Conservation (phyloP, 2,329 filamentous ascomycete genomes). For the Xylaria sp. region DNA sequence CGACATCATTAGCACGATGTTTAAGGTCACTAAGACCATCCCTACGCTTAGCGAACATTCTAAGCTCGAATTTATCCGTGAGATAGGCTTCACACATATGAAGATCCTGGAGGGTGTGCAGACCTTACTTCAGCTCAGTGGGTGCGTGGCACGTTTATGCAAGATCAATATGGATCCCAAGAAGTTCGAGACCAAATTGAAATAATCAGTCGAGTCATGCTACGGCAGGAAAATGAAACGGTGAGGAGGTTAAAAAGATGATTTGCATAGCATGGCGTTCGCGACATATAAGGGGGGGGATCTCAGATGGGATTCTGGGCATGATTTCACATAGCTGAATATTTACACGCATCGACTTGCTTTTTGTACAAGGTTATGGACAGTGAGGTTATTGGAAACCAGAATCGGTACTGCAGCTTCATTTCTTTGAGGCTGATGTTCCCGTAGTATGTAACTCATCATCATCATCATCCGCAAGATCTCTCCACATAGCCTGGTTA, state of each 20-base stretch:
- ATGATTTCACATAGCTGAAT: constrained; percentile 35
- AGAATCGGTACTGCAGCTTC: constrained; percentile 24
- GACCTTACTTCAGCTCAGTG: constrained; percentile 91
- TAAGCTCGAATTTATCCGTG: constrained; percentile 97
- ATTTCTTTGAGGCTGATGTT: constrained; percentile 40
- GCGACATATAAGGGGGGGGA: constrained; percentile 28
- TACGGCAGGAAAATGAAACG: neutral
- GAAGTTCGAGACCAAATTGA: constrained; percentile 67
- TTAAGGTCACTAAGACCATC: constrained; percentile 96
- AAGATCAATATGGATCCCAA: constrained; percentile 97
- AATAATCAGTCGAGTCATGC: constrained; percentile 12
- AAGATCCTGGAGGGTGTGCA: constrained; percentile 98
- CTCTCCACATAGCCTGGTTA: constrained; percentile 76
- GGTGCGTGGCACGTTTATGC: constrained; percentile 88
- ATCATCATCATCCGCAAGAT: constrained; percentile 61
- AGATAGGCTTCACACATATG: constrained; percentile 99
- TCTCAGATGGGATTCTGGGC: constrained; percentile 23
- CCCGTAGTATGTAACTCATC: constrained; percentile 45
- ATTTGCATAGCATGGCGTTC: constrained; percentile 48
- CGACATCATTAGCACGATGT: constrained; percentile 99
- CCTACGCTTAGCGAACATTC: constrained; percentile 91
- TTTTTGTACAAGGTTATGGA: constrained; percentile 28
- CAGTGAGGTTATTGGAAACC: constrained; percentile 9
- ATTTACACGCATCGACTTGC: constrained; percentile 37
- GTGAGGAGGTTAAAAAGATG: constrained; percentile 29